These are phyloP conservation scores for Astraeus odoratus DNA, from an alignment of 768 basidiomycete species.

Conservation along the genomic window DNA sequence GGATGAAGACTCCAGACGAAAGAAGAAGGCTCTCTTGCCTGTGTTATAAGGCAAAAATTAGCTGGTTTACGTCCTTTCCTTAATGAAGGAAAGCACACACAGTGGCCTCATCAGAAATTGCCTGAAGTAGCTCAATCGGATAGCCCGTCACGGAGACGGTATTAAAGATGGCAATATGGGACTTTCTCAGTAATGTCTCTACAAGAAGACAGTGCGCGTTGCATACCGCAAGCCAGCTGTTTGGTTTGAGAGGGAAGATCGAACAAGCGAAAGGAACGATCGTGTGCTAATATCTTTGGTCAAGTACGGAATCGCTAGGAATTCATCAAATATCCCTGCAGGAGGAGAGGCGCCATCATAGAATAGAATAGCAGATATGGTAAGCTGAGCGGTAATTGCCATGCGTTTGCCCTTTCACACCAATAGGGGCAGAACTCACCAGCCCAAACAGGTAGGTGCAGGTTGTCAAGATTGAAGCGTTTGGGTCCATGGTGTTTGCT, in stretches of 20 bases:
- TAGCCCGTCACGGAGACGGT: constrained; percentile 3
- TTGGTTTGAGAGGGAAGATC: constrained; percentile 1
- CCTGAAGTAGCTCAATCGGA: constrained; percentile 1
- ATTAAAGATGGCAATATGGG: constrained; percentile 2
- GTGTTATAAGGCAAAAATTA: constrained; percentile 32
- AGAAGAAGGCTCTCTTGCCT: constrained; percentile 34
- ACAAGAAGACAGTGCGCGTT: neutral
- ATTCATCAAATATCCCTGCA: neutral
- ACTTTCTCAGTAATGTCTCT: neutral
- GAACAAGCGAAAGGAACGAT: neutral
- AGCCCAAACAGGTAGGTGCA: constrained; percentile 31
- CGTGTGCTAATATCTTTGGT: neutral
- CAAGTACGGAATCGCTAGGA: constrained; percentile 1
- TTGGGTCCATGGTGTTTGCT: constrained; percentile 4
- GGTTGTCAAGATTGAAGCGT: constrained; percentile 33
- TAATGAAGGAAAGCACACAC: constrained; percentile 24
- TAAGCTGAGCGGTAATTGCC: constrained; percentile 2
- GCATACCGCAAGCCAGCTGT: neutral
- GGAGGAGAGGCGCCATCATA: constrained; percentile 37
- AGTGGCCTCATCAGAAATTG: constrained; percentile 2
- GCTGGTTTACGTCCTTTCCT: constrained; percentile 22
- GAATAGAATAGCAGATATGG: constrained; percentile 34
- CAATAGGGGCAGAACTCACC: constrained; percentile 11
- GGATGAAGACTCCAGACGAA: constrained; percentile 30
- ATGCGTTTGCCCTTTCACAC: neutral